phyloP scores from a whole-genome alignment of 192 early-diverging fungal genomes.

The Coemansia sp. region DNA sequence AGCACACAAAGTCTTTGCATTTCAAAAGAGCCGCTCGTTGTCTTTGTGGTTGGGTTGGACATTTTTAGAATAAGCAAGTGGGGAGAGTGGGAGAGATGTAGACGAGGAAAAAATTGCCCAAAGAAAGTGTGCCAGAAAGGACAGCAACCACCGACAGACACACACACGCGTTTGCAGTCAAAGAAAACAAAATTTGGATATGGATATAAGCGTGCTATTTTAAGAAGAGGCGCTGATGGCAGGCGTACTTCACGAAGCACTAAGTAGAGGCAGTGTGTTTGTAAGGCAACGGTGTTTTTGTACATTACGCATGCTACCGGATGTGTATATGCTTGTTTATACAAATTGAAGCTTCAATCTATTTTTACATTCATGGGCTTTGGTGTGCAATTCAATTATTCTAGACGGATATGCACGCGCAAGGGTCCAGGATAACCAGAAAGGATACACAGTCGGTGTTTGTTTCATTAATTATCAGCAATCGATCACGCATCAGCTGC shows the following conservation, averaged over 20 bases:
- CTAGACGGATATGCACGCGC: constrained; percentile 1
- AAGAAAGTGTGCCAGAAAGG: constrained; percentile 3
- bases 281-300: background rate
- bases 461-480: background rate
- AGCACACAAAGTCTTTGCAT: constrained; percentile 2
- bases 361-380: background rate
- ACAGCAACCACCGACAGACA: background rate
- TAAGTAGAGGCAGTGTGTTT: background rate
- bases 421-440: constrained; percentile 10
- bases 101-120: constrained; percentile 2
- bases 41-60: background rate
- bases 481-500: background rate
- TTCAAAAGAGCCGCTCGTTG: background rate
- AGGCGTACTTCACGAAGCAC: background rate
- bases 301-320: background rate
- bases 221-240: background rate
- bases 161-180: constrained; percentile 1
- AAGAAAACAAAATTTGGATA: constrained; percentile 4
- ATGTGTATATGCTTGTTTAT: background rate
- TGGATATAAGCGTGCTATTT: constrained; percentile 5
- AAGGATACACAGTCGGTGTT: background rate
- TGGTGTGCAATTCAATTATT: background rate
- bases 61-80: background rate
- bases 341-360: background rate
- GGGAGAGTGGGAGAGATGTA: background rate